Evolutionary conservation across 805 yeast genomes (phyloP).

Genomic region (Monosporozyma servazzii): DNA sequence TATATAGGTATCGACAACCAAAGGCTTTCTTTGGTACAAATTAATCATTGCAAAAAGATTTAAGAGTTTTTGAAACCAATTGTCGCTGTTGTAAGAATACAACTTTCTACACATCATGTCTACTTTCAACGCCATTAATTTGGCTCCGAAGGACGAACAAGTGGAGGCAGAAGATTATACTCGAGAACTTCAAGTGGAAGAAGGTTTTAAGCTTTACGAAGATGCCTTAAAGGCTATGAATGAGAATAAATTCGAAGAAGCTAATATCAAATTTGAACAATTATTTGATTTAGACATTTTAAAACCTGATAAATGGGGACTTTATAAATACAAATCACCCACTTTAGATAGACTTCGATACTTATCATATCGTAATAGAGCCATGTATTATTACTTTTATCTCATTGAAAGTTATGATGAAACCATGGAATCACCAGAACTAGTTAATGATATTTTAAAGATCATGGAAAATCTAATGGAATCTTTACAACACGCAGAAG

Average conservation of each 20-base stretch:
- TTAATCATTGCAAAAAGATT: too few species aligned
- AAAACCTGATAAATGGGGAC: slow-evolving; percentile 34
- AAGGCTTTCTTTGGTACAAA: too few species aligned
- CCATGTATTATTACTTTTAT: slow-evolving; percentile 50
- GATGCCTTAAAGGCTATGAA: slow-evolving; percentile 59
- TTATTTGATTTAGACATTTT: slow-evolving; percentile 65
- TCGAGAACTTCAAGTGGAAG: slow-evolving; percentile 81
- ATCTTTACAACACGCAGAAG: slow-evolving; percentile 58
- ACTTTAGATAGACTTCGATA: slow-evolving; percentile 66
- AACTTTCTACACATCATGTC: slow-evolving; percentile 32
- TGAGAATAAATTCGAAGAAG: slow-evolving; percentile 35
- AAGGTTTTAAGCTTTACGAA: slow-evolving; percentile 69
- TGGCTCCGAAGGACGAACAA: slow-evolving; percentile 57
- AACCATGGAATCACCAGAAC: slow-evolving; percentile 26
- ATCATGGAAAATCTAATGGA: slow-evolving; percentile 55
- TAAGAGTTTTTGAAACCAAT: too few species aligned
- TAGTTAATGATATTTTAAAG: slow-evolving; percentile 36
- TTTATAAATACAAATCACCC: slow-evolving; percentile 40
- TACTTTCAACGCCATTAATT: slow-evolving; percentile 70
- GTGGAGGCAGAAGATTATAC: slow-evolving; percentile 82
- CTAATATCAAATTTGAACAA: slow-evolving; percentile 48
- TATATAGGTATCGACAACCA: too few species aligned
- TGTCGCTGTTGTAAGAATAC: too few species aligned
- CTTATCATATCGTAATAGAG: slow-evolving; percentile 73
- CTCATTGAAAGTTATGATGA: slow-evolving; percentile 17